Evolutionary conservation across 2,329 filamentous ascomycete genomes (phyloP), one percentile per base, ranked within the genome.

Genomic region (Aureobasidium sp.): DNA sequence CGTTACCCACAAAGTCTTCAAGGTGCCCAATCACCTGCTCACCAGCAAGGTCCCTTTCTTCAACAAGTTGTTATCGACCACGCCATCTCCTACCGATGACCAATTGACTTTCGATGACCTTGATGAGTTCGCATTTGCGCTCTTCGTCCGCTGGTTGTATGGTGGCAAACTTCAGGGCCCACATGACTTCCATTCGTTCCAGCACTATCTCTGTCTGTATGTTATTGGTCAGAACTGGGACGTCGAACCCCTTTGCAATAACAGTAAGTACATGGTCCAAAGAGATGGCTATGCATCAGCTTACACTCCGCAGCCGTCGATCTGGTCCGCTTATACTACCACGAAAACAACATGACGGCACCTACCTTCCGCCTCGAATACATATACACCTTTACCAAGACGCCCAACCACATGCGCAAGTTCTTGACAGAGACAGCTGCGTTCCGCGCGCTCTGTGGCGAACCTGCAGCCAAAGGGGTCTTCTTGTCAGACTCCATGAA

Each of bases 291-390:
- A 15, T 36, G 54, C 25, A 30, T 39, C 55, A 50, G 60, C 61
- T 62, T 27, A 63, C 32, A 13, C 25, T 36, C 5, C 11, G 16
- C 45, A 71, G 70, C 69, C 36, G 70, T 73, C 63, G 70, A 74
- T 61, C 65, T 68, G 39, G 63, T 69, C 39, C 68, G 72, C 42
- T 48, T 61, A 53, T 73, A 74, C 66, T 74, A 74, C 67, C 64
- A 63, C 34, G 42, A 39, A 30, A 60, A 67, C 47, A 66, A 67
- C 61, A 69, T 73, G 69, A 73, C 72, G 15, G 71, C 72, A 16
- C 67, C 72, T 2, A 65, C 72, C 16, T 74, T 71, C 64, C 69
- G 72, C 34, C 66, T 74, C 39, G 71, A 74, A 62, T 74, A 73
- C 66, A 68, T 74, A 50, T 73, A 72, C 67, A 64, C 65, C 25